These are phyloP conservation scores for Abrus pulchellus DNA, from an alignment of 306 rosid species.

Conservation along the genomic window DNA sequence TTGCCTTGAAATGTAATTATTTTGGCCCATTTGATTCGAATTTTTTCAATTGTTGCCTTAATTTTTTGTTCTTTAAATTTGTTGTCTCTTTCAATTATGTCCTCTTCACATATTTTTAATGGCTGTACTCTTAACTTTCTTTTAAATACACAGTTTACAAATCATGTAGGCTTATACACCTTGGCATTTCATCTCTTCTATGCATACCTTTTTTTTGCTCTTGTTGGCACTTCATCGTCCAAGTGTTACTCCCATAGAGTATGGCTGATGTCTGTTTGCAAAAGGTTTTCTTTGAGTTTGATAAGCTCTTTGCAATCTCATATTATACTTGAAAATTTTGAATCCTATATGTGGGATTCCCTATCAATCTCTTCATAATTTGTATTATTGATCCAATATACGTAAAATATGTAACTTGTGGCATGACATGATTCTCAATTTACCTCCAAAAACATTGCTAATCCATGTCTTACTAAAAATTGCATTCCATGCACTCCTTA, in stretches of 20 bases:
- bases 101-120: neutral
- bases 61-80: no score
- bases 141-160: neutral
- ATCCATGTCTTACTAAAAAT: neutral
- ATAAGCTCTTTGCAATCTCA: neutral
- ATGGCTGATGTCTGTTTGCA: neutral
- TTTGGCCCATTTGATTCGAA: no score
- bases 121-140: neutral
- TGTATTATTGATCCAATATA: neutral
- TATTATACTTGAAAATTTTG: neutral
- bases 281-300: neutral
- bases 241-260: neutral
- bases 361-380: neutral
- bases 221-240: neutral
- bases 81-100: neutral
- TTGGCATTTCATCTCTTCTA: neutral
- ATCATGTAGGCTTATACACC: neutral
- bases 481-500: neutral
- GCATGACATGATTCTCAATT: constrained; percentile 8
- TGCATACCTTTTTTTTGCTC: neutral
- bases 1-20: no score
- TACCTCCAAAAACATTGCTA: neutral
- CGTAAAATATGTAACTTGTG: neutral
- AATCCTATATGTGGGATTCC: constrained; percentile 3
- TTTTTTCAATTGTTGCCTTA: no score